phyloP scores from a whole-genome alignment of 352 stramenopile species.

The Phytophthora pistaciae region DNA sequence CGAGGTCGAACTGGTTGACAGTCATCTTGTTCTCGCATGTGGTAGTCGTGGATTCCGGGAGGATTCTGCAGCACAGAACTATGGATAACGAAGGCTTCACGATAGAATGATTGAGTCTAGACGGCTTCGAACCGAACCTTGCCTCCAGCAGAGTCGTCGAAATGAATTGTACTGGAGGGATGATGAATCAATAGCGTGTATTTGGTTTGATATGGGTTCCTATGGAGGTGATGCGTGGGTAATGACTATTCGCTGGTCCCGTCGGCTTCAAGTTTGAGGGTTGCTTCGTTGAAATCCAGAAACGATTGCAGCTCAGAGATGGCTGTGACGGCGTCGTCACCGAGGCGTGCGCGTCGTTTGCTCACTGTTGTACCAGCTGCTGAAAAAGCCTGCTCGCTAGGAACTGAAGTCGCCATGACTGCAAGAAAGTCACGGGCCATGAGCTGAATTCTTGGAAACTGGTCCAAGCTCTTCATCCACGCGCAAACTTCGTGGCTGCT shows the following conservation, averaged over 20 bases:
- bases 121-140: too few species aligned
- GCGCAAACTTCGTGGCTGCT: conserved; percentile 15
- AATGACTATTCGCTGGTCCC: not conserved
- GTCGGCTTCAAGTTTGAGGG: not conserved
- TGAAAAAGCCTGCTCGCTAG: conserved; percentile 26
- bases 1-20: too few species aligned
- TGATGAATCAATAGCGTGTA: too few species aligned
- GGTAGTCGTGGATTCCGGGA: too few species aligned
- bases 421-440: conserved; percentile 24
- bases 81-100: too few species aligned
- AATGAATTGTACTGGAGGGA: too few species aligned
- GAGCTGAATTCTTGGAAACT: conserved; percentile 23
- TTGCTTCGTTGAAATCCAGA: conserved; percentile 19
- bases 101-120: too few species aligned
- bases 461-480: conserved; percentile 11
- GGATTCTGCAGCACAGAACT: too few species aligned
- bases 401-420: conserved; percentile 29
- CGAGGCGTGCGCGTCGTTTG: conserved; percentile 9
- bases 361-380: conserved; percentile 12
- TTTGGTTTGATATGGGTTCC: too few species aligned
- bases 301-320: conserved; percentile 22
- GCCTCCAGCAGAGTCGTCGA: too few species aligned
- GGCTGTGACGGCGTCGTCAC: conserved; percentile 19
- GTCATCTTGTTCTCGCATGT: too few species aligned
- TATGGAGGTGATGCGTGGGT: too few species aligned